Evolutionary conservation across 805 yeast species (phyloP), one percentile per base, ranked within the genome.

Genomic region (Scheffersomyces amazonensis): DNA sequence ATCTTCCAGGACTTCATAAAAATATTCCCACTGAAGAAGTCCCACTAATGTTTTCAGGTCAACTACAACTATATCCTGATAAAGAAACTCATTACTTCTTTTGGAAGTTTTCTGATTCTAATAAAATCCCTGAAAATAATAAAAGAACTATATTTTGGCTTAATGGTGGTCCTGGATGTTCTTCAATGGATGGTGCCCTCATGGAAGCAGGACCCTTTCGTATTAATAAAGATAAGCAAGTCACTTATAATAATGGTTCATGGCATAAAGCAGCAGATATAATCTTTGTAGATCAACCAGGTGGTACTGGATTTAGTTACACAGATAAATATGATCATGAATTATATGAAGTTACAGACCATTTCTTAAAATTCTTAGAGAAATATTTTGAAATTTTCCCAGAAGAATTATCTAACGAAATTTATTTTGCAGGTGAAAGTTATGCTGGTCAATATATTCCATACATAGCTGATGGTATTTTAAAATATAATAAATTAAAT

Each of bases 121-220:
- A 56, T 24, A 56, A 59, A 35, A 39, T 50, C 9, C 58, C 58
- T 0, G 62, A 55, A 29, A 58, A 69, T 17, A 48, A 50, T 28
- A 64, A 71, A 47, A 72, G 71, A 44, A 70, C 85, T 16, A 73
- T 84, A 7, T 73, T 93, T 38, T 93, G 99, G 98, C 71, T 93
- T 16, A 93, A 93, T 58, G 99, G 99, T 28, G 99, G 99, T 0
- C 99, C 99, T 0, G 99, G 99, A 0, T 93, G 99, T 59, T 89
- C 96, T 2, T 89, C 97, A 0, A 80, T 91, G 93, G 99, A 93
- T 62, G 99, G 99, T 12, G 96, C 96, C 0, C 57, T 93, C 46
- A 78, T 90, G 78, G 99, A 93, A 59, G 65, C 81, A 3, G 99
- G 99, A 0, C 98, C 99, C 0, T 76, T 88, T 31, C 70, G 96